phyloP scores from a whole-genome alignment of 495 filamentous ascomycete genomes.

The Podospora anserina region DNA sequence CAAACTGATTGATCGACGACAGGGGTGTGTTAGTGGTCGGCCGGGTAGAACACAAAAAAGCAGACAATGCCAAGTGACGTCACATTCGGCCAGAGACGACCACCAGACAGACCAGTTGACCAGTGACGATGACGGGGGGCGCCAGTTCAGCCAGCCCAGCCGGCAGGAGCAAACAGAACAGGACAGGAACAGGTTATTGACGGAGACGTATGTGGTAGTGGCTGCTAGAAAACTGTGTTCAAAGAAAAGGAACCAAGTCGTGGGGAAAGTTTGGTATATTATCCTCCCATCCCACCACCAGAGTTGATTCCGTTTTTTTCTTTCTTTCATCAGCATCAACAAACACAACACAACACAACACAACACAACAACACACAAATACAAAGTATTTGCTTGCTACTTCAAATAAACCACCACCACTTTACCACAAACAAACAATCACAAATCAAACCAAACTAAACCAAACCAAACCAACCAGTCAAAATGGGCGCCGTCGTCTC shows the following conservation, averaged over 20 bases:
- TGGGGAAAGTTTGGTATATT: conserved; percentile 4
- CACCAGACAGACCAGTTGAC: not conserved
- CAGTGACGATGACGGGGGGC: not conserved
- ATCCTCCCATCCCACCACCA: not conserved
- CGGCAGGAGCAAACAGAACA: not conserved
- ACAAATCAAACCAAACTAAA: conserved; percentile 22
- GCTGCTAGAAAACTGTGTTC: not conserved
- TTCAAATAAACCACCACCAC: conserved; percentile 9
- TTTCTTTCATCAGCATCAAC: conserved; percentile 12
- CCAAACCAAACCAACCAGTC: conserved; percentile 34
- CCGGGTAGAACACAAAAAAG: not conserved
- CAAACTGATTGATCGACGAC: not conserved
- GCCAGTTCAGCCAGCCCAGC: not conserved
- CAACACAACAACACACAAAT: conserved; percentile 11
- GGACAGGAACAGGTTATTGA: not conserved
- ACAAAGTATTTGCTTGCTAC: not conserved
- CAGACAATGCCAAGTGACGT: conserved; percentile 1
- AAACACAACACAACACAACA: conserved; percentile 10
- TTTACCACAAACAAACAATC: conserved; percentile 24
- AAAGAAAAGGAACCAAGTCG: not conserved
- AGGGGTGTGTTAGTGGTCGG: not conserved
- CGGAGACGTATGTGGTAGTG: not conserved
- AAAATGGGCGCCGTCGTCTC: conserved; percentile 95
- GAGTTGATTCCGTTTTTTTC: not conserved
- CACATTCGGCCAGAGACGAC: not conserved